Base-by-base conservation (phyloP, 208 protist species). In the Crithidia thermophila region DNA sequence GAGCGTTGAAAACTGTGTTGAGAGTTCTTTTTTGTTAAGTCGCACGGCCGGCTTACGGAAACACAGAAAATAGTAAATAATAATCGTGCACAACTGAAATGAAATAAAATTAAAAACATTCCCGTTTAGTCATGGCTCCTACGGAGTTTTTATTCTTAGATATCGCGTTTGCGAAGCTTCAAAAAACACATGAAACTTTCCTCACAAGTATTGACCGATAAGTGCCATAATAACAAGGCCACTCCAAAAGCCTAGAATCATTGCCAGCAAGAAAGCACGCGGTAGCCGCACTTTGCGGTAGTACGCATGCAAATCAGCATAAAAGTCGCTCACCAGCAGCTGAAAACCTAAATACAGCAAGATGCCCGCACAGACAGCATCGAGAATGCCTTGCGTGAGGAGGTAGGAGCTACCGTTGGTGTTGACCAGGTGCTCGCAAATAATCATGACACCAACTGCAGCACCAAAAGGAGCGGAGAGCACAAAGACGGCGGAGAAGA, bases 281-380 rank as follows among this genome's bases (percentile, higher is more conserved):
- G 63, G 58, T 18, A 28, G 45, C 45, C 58, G 72, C 21, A 71
- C 45, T n/a, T n/a, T 40, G 20, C 42, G 47, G 0, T 37, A 53
- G 49, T 50, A 36, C 30, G 25, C 14, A 5, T 13, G 56, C 53
- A 75, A 30, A 46, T 93, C 87, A 14, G 46, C n/a, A 10, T 81
- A 67, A 51, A 93, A 93, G 62, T 93, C 83, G 53, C 42, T 61
- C 39, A 88, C 40, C 34, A 93, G 70, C 20, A 93, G 51, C 40
- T 72, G 50, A 58, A 85, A 84, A 14, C 68, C 82, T 20, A 90
- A 53, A 57, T 93, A 93, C 21, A 93, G 74, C 27, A 93, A 62
- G 30, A 93, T 85, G 14, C 87, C 87, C 5, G 78, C 72, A 53
- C 87, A 93, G 6, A 82, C 31, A 0, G 83, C 58, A 33, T 87